Percentiles rank a stretch among this genome's conserved stretches.
These are phyloP conservation scores for Pneumocystis murina DNA, from an alignment of 1,139 yeast genomes.

Conservation along the genomic window DNA sequence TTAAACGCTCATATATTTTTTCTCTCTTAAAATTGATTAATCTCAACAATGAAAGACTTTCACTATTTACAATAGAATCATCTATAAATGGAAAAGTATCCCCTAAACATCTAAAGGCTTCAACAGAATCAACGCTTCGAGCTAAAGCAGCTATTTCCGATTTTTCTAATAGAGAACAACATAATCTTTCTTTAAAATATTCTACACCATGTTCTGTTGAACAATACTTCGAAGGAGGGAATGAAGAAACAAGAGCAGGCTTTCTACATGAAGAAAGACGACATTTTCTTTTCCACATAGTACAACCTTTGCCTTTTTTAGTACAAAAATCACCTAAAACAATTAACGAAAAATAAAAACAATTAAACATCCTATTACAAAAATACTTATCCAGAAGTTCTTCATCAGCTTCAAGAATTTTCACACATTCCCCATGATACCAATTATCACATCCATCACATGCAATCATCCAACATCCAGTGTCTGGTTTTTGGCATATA, in stretches of 20 bases:
- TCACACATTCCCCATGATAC: conserved; percentile 77
- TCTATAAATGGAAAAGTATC: conserved; percentile 22
- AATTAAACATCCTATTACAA: conserved; percentile 27
- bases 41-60: conserved; percentile 7
- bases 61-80: conserved; percentile 12
- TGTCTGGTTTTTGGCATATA: conserved; percentile 63
- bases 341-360: background rate
- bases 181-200: conserved; percentile 29
- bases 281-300: conserved; percentile 62
- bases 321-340: conserved; percentile 41
- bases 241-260: conserved; percentile 30
- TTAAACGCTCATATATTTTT: background rate
- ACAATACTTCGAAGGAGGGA: conserved; percentile 50
- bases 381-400: conserved; percentile 49
- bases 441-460: conserved; percentile 95
- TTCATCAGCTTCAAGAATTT: conserved; percentile 38
- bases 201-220: conserved; percentile 51
- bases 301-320: conserved; percentile 32
- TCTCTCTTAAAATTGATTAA: conserved; percentile 4
- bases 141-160: conserved; percentile 24
- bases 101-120: conserved; percentile 25
- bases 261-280: conserved; percentile 43
- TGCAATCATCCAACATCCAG: conserved; percentile 68
- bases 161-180: conserved; percentile 11
- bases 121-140: conserved; percentile 25